Conservation (phyloP, 1,284 basidiomycete genomes). For the Ustilago xerochloae region DNA sequence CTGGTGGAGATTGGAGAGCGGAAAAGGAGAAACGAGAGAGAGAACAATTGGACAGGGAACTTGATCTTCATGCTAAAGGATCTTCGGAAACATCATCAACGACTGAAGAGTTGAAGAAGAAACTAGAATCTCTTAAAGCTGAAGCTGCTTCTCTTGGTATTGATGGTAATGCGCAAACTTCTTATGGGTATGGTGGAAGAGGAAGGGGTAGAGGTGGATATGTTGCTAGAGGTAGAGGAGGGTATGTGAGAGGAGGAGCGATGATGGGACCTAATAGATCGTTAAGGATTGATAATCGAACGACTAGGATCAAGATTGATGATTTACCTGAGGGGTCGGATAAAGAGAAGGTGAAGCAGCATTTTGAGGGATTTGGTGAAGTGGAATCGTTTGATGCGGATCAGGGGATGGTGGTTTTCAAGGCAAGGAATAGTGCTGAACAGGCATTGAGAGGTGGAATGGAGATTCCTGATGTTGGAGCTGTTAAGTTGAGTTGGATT, state of each 20-base stretch:
- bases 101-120: slow-evolving; percentile 80
- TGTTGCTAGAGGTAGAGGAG: slow-evolving; percentile 74
- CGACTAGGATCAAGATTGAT: slow-evolving; percentile 81
- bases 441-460: slow-evolving; percentile 56
- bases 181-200: slow-evolving; percentile 65
- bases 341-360: slow-evolving; percentile 77
- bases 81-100: slow-evolving; percentile 71
- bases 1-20: slow-evolving; percentile 69
- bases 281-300: slow-evolving; percentile 90
- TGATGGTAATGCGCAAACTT: slow-evolving; percentile 69
- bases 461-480: slow-evolving; percentile 56
- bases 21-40: slow-evolving; percentile 78
- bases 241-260: slow-evolving; percentile 73
- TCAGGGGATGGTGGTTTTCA: slow-evolving; percentile 45
- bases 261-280: slow-evolving; percentile 69
- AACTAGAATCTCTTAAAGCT: slow-evolving; percentile 82
- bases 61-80: slow-evolving; percentile 68
- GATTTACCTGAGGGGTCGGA: slow-evolving; percentile 72
- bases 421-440: slow-evolving; percentile 55
- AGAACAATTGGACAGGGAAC: slow-evolving; percentile 77
- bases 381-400: slow-evolving; percentile 41
- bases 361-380: slow-evolving; percentile 72
- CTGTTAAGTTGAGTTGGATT: slow-evolving; percentile 59
- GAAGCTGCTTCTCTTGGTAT: slow-evolving; percentile 87
- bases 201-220: slow-evolving; percentile 67